Conservation (phyloP, 2,329 filamentous ascomycete species). For the Calycina herbarum region DNA sequence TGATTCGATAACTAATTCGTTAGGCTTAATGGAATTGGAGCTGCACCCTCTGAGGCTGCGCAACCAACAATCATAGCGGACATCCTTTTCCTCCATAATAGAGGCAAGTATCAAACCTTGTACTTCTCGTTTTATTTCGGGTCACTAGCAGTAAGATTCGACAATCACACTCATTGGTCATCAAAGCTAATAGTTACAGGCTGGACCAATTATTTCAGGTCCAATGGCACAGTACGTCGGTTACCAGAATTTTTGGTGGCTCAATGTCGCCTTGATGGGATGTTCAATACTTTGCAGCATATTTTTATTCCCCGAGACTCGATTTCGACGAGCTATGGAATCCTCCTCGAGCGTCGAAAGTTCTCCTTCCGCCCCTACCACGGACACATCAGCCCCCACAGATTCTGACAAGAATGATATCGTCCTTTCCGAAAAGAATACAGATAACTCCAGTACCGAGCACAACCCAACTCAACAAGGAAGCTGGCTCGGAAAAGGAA, state of each 20-base stretch:
- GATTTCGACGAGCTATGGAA: conserved; percentile 48
- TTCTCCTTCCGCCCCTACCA: background rate
- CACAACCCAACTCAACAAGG: background rate
- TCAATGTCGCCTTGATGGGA: conserved; percentile 57
- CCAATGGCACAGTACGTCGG: conserved; percentile 55
- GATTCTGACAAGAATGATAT: conserved; percentile 28
- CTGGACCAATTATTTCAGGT: conserved; percentile 59
- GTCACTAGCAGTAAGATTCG: conserved; percentile 51
- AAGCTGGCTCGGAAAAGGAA: background rate
- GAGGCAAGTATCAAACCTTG: conserved; percentile 53
- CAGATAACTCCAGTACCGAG: background rate
- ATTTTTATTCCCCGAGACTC: conserved; percentile 64
- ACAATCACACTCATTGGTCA: background rate
- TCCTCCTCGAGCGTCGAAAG: conserved; percentile 14
- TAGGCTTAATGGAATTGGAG: conserved; percentile 61
- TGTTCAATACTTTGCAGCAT: conserved; percentile 52
- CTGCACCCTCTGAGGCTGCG: conserved; percentile 61
- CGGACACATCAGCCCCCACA: too few relatives aligned
- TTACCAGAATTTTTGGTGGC: conserved; percentile 66
- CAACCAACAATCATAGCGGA: conserved; percentile 65
- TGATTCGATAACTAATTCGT: conserved; percentile 61
- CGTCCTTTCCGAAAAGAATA: background rate
- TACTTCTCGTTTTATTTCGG: conserved; percentile 66
- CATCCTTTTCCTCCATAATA: conserved; percentile 63
- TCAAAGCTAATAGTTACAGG: conserved; percentile 29